A percentile compares a stretch with the other conserved stretches of the same genome.
Conservation (phyloP, 345 rosid species). For the Populus ilicifolia region DNA sequence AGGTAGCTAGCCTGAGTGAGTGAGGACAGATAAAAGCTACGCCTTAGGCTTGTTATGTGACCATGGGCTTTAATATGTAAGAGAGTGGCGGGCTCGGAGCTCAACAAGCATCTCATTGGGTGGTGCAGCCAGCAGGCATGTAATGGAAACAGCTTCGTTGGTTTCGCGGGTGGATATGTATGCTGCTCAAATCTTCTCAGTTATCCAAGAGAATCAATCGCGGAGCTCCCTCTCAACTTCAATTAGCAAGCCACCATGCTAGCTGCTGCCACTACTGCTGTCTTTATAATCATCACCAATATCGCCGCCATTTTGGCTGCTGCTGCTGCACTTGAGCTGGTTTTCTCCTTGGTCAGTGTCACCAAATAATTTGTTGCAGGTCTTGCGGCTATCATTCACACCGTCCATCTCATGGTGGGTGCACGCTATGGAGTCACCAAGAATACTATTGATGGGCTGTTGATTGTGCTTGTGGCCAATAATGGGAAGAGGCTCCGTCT, state of each 20-base stretch:
- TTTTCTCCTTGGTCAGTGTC: slow-evolving; percentile 9
- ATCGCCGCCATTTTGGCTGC: slow-evolving; percentile 40
- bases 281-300: slow-evolving; percentile 22
- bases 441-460: background rate
- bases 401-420: background rate
- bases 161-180: slow-evolving; percentile 18
- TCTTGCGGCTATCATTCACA: slow-evolving; percentile 4
- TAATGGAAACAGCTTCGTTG: background rate
- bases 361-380: background rate
- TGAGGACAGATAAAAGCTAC: background rate
- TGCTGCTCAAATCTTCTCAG: background rate
- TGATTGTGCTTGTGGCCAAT: slow-evolving; percentile 31
- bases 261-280: slow-evolving; percentile 6
- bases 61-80: background rate
- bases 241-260: background rate
- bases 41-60: background rate
- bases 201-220: slow-evolving; percentile 5
- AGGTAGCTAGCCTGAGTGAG: slow-evolving; percentile 10
- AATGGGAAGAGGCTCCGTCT: slow-evolving; percentile 49
- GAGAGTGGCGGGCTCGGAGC: slow-evolving; percentile 31
- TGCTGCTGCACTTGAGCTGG: background rate
- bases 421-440: background rate
- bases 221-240: background rate
- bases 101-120: slow-evolving; percentile 28
- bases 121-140: slow-evolving; percentile 6